Evolutionary conservation across 179 eudicot species (phyloP).

Genomic region (Pouteria campechiana): DNA sequence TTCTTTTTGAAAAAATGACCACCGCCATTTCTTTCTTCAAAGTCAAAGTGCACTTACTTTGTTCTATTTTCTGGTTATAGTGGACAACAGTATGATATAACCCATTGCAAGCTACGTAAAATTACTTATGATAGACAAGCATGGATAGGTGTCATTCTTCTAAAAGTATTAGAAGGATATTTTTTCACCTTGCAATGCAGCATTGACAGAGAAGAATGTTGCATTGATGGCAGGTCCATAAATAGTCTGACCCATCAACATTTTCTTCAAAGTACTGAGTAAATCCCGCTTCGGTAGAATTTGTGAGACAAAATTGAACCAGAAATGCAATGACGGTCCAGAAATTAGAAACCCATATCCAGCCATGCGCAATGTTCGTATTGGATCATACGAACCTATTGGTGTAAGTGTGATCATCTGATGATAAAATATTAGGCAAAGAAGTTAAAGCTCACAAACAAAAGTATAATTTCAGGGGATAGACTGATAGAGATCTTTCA

Average conservation of each 20-base stretch:
- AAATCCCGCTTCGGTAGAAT: slow-evolving; percentile 62
- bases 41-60: no score
- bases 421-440: slow-evolving; percentile 12
- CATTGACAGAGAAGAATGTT: slow-evolving; percentile 75
- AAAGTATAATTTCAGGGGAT: no score
- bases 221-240: slow-evolving; percentile 74
- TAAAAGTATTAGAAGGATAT: not conserved
- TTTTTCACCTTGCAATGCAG: slow-evolving; percentile 64
- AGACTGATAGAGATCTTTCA: slow-evolving; percentile 30
- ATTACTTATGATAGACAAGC: not conserved
- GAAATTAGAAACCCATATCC: slow-evolving; percentile 64
- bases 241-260: slow-evolving; percentile 58
- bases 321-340: slow-evolving; percentile 80
- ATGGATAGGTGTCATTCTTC: not conserved
- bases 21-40: no score
- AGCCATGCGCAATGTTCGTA: slow-evolving; percentile 75
- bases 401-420: slow-evolving; percentile 48
- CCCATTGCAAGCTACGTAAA: not conserved
- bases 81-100: no score
- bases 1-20: no score
- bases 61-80: no score
- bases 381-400: slow-evolving; percentile 44
- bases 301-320: slow-evolving; percentile 71
- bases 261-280: slow-evolving; percentile 59
- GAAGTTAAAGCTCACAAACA: no score